phyloP scores from a whole-genome alignment of 2,329 filamentous ascomycete species.

The Gnomoniopsis smithogilvyi region DNA sequence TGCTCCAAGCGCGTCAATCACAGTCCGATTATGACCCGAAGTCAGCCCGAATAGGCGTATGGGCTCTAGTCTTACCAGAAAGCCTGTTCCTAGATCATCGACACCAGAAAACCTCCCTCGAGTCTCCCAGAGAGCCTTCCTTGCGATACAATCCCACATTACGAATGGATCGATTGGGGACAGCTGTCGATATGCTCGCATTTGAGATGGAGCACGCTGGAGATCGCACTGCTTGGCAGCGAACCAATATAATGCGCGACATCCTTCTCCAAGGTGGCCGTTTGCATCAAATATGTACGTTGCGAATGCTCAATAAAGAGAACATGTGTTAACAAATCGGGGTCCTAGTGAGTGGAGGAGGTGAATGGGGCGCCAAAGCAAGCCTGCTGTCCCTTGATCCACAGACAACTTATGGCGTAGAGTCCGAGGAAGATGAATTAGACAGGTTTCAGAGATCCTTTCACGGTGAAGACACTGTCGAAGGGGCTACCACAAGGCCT shows the following conservation, averaged over 20 bases:
- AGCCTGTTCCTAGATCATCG: background rate
- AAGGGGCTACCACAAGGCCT: conserved; percentile 56
- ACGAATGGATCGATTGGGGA: background rate
- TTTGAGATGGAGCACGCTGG: background rate
- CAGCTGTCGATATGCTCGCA: conserved; percentile 4
- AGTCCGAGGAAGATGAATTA: conserved; percentile 48
- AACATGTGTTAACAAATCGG: background rate
- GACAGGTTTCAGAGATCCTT: conserved; percentile 51
- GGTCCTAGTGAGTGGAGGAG: conserved; percentile 68
- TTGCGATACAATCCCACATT: background rate
- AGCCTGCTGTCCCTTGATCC: conserved; percentile 78
- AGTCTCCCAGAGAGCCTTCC: background rate
- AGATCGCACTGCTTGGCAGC: conserved; percentile 8
- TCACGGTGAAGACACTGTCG: conserved; percentile 28
- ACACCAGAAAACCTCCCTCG: background rate
- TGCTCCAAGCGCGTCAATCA: conserved; percentile 43
- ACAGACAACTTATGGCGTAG: conserved; percentile 47
- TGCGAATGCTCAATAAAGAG: background rate
- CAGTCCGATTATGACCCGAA: conserved; percentile 23
- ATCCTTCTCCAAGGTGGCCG: conserved; percentile 26
- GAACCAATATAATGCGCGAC: background rate
- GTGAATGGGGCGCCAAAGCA: conserved; percentile 79
- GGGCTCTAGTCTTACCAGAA: conserved; percentile 65
- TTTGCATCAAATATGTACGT: conserved; percentile 45
- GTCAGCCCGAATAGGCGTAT: conserved; percentile 56